These are phyloP conservation scores for Cruciata laevipes DNA, from an alignment of 257 asterid genomes.

Conservation along the genomic window DNA sequence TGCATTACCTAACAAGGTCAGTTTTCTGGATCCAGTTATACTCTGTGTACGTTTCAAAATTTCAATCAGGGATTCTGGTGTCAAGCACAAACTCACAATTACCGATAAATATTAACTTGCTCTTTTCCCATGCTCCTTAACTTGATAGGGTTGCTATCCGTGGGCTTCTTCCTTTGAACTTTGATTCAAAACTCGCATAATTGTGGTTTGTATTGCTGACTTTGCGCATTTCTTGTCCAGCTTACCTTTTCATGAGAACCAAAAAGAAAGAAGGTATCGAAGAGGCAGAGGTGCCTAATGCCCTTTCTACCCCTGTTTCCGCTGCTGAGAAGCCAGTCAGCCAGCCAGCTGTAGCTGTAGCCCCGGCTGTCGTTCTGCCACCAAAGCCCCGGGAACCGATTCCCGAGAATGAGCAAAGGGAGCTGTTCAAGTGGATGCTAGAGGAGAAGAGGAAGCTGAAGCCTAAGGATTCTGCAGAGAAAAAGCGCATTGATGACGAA, in stretches of 20 bases:
- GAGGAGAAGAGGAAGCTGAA: conserved; percentile 77
- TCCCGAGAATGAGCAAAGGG: conserved; percentile 65
- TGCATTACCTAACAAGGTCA: not conserved
- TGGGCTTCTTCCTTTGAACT: not conserved
- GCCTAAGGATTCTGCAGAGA: conserved; percentile 68
- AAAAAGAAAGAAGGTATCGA: not conserved
- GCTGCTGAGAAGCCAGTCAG: not conserved
- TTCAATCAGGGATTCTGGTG: not conserved
- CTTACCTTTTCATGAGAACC: conserved; percentile 4
- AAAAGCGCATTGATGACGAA: conserved; percentile 75
- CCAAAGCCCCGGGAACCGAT: conserved; percentile 43
- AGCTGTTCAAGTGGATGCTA: conserved; percentile 69
- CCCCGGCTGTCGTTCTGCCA: conserved; percentile 24
- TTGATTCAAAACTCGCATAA: not conserved
- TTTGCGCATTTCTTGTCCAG: not conserved
- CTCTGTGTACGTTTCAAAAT: too few relatives aligned
- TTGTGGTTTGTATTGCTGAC: not conserved
- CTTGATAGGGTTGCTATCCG: not conserved
- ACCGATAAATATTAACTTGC: too few relatives aligned
- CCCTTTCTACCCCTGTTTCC: not conserved
- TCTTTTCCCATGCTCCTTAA: not conserved
- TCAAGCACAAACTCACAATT: too few relatives aligned
- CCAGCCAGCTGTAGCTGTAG: not conserved
- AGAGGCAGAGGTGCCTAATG: not conserved
- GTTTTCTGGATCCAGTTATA: not conserved